Evolutionary conservation across 371 early-diverging fungal species (phyloP).

Genomic region (Lichtheimia hyalospora): DNA sequence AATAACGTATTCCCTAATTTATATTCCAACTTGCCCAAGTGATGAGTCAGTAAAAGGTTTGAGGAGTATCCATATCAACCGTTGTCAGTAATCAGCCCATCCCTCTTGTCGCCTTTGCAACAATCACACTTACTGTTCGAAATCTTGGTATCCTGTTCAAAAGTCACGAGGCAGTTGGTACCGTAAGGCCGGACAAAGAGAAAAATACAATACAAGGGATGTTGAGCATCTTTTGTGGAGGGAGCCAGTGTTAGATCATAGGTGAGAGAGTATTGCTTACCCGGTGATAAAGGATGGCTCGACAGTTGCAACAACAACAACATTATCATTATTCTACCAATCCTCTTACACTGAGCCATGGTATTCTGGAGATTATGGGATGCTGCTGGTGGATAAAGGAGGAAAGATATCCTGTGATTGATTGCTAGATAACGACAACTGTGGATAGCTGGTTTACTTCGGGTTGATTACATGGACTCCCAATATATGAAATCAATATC

Average conservation of each 20-base stretch:
- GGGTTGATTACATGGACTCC: too few relatives aligned
- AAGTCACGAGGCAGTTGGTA: slow-evolving; percentile 22
- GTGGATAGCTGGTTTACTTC: too few relatives aligned
- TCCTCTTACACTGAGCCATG: slow-evolving; percentile 28
- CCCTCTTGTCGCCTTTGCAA: neutral
- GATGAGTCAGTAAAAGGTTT: slow-evolving; percentile 24
- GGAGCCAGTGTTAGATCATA: slow-evolving; percentile 41
- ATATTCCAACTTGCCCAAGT: neutral
- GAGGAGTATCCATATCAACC: slow-evolving; percentile 5
- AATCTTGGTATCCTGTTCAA: slow-evolving; percentile 45
- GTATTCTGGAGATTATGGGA: neutral
- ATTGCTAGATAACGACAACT: too few relatives aligned
- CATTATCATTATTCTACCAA: neutral
- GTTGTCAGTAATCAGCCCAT: neutral
- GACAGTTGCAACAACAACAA: slow-evolving; percentile 18
- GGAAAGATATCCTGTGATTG: slow-evolving; percentile 3
- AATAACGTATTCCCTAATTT: neutral
- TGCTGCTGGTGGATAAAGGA: slow-evolving; percentile 8
- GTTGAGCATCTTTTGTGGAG: neutral
- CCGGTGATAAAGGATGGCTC: slow-evolving; percentile 49
- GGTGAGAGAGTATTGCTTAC: slow-evolving; percentile 15
- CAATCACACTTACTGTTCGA: slow-evolving; percentile 27
- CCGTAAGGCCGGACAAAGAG: slow-evolving; percentile 57
- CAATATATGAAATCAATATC: too few relatives aligned
- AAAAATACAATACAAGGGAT: neutral